These are phyloP conservation scores for Peronosclerospora sorghi DNA, from an alignment of 352 stramenopile genomes.

Conservation along the genomic window DNA sequence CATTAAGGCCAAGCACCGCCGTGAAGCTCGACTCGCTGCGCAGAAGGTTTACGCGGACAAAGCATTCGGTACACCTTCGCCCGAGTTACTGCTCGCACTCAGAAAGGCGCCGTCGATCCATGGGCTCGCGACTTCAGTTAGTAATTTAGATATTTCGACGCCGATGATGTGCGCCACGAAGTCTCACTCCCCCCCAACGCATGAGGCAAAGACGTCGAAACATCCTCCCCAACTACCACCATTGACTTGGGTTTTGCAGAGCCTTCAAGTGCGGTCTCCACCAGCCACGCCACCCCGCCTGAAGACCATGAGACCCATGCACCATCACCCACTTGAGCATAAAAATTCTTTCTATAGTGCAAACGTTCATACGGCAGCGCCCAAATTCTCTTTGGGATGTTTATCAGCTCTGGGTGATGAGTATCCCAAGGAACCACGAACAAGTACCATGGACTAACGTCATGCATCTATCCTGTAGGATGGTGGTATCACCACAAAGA, in stretches of 20 bases:
- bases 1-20: slow-evolving; percentile 26
- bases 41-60: background rate
- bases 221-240: slow-evolving; percentile 3
- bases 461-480: too few relatives aligned
- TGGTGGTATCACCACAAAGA: too few relatives aligned
- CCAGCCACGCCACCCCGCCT: background rate
- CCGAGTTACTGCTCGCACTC: slow-evolving; percentile 12
- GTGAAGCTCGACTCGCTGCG: slow-evolving; percentile 7
- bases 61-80: background rate
- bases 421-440: too few relatives aligned
- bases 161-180: background rate
- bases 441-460: too few relatives aligned
- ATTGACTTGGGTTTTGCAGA: slow-evolving; percentile 6
- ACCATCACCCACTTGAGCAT: background rate
- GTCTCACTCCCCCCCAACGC: background rate
- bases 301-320: background rate
- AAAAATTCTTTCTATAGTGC: slow-evolving; percentile 3
- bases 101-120: background rate
- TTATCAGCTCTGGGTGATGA: background rate
- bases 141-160: background rate
- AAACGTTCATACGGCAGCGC: background rate
- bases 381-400: background rate
- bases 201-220: background rate
- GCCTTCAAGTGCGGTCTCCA: background rate
- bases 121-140: slow-evolving; percentile 10